These are phyloP conservation scores for Leccinum variicolor DNA, from an alignment of 768 basidiomycete species.

Conservation along the genomic window DNA sequence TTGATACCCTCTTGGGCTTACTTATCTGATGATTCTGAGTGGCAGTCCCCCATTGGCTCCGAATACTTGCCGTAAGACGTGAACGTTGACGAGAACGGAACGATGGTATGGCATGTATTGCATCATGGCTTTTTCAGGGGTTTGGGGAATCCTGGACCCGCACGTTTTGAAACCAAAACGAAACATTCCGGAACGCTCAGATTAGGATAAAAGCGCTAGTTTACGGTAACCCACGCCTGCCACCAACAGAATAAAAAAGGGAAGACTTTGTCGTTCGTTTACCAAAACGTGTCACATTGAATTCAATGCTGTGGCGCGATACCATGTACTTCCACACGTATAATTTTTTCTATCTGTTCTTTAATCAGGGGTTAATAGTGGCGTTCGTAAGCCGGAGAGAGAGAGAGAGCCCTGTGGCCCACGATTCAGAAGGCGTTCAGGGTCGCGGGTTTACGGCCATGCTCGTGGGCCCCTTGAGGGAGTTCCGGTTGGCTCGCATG, in stretches of 20 bases:
- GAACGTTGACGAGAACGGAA: neutral
- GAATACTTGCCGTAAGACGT: neutral
- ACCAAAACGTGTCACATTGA: neutral
- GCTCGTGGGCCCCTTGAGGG: neutral
- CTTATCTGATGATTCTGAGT: constrained; percentile 1
- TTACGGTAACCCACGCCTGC: neutral
- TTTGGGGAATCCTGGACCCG: neutral
- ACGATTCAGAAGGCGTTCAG: constrained; percentile 5
- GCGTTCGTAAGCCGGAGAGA: neutral
- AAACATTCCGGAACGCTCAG: neutral
- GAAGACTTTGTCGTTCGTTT: neutral
- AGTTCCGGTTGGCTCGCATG: neutral
- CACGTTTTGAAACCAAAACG: neutral
- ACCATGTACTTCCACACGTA: neutral
- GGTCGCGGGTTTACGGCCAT: constrained; percentile 8
- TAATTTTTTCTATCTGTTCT: neutral
- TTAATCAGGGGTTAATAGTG: neutral
- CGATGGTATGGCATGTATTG: neutral
- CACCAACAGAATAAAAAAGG: neutral
- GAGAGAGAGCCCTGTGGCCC: neutral
- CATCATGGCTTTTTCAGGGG: neutral
- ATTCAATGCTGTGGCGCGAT: neutral
- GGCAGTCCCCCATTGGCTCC: neutral
- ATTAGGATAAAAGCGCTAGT: neutral
- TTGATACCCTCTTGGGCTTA: constrained; percentile 1